These are phyloP conservation scores for Hordeum pubiflorum DNA, from an alignment of 202 grass and related monocot genomes.

Conservation along the genomic window DNA sequence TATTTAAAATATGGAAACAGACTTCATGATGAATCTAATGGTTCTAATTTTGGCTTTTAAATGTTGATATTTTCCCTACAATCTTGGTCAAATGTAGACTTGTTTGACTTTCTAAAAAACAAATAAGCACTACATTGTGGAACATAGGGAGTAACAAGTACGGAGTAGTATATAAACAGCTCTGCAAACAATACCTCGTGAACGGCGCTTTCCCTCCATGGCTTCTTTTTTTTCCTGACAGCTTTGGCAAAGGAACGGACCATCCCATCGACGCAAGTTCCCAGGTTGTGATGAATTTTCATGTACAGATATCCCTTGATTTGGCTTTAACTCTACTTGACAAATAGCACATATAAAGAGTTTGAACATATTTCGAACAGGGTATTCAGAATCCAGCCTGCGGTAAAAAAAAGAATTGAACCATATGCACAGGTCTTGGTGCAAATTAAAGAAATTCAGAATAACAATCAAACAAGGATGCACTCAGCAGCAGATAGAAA, in stretches of 20 bases:
- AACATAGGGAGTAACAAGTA: too few species aligned
- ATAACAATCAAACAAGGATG: constrained; percentile 3
- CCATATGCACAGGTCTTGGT: neutral
- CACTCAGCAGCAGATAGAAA: neutral
- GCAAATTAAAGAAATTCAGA: neutral
- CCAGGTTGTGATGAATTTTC: constrained; percentile 50
- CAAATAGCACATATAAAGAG: constrained; percentile 95
- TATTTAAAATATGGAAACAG: too few species aligned
- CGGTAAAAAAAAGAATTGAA: constrained; percentile 12
- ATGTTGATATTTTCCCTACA: too few species aligned
- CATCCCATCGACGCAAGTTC: constrained; percentile 80
- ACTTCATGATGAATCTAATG: too few species aligned
- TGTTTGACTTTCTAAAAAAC: too few species aligned
- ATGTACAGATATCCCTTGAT: constrained; percentile 84
- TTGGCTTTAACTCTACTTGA: constrained; percentile 81
- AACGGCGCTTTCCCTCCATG: constrained; percentile 80
- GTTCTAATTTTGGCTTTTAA: too few species aligned
- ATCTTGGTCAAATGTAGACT: too few species aligned
- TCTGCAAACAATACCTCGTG: constrained; percentile 47
- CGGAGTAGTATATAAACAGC: neutral
- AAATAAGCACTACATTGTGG: too few species aligned
- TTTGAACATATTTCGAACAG: constrained; percentile 94
- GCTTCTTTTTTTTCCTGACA: constrained; percentile 95
- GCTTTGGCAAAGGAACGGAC: constrained; percentile 75
- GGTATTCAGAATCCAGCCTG: constrained; percentile 89